Evolutionary conservation across 2,329 filamentous ascomycete genomes (phyloP).

Genomic region (Penicillium psychrosexuale): DNA sequence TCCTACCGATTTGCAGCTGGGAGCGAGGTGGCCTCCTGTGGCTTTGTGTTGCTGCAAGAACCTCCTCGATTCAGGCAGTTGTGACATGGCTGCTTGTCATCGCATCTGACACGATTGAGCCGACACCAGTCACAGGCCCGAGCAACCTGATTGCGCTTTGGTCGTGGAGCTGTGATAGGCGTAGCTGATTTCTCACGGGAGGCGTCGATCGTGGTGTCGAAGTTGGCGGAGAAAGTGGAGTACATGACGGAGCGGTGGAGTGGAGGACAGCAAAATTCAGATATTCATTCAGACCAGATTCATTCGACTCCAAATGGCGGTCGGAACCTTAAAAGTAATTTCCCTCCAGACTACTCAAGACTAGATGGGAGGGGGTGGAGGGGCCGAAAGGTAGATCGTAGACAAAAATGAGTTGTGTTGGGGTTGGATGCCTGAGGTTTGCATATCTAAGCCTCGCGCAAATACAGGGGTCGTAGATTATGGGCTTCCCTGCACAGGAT

Average conservation of each 20-base stretch:
- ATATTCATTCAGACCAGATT: neutral
- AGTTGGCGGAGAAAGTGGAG: constrained; percentile 7
- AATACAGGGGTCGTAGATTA: too few species aligned
- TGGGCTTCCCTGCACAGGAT: neutral
- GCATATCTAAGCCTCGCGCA: neutral
- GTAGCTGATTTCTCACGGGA: neutral
- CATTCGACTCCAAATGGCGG: neutral
- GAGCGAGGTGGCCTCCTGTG: constrained; percentile 3
- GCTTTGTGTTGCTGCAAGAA: constrained; percentile 10
- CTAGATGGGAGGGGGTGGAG: neutral
- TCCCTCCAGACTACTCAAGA: neutral
- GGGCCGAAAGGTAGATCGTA: neutral
- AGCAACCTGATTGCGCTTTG: neutral
- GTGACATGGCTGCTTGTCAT: neutral
- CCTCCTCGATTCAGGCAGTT: constrained; percentile 1
- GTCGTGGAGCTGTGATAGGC: neutral
- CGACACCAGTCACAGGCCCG: neutral
- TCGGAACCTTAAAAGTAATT: neutral
- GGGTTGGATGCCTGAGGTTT: neutral
- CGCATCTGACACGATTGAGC: neutral
- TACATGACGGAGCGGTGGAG: neutral
- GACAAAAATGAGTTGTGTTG: neutral
- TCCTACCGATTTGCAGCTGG: constrained; percentile 4
- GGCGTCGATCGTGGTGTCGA: constrained; percentile 1
- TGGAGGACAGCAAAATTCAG: neutral